Percentiles rank a stretch among this genome's conserved stretches.
These are phyloP conservation scores for Wallacemonas sp. DNA, from an alignment of 208 protist genomes.

Conservation along the genomic window DNA sequence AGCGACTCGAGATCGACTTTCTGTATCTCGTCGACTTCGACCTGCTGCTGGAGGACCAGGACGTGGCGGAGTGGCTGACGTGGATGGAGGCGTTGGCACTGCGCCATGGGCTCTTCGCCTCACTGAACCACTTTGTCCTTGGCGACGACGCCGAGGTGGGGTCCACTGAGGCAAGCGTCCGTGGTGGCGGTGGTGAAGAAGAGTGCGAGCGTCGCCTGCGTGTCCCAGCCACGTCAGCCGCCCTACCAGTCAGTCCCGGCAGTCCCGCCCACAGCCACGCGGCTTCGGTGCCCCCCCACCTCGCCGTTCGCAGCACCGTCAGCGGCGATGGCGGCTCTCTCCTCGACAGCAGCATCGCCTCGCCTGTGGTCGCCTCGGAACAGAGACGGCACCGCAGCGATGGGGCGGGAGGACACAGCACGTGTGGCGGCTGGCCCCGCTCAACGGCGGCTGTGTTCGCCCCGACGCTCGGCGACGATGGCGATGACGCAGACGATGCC, in stretches of 20 bases:
- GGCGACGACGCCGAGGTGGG: no score
- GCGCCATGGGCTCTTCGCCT: constrained; percentile 46
- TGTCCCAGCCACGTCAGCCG: not conserved
- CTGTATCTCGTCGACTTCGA: constrained; percentile 86
- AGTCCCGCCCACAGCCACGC: not conserved
- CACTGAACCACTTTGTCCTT: constrained; percentile 58
- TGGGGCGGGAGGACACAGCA: no score
- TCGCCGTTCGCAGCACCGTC: not conserved
- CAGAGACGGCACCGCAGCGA: not conserved
- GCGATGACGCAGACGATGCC: no score
- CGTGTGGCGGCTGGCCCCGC: no score
- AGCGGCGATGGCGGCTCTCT: constrained; percentile 2
- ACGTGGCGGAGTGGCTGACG: constrained; percentile 68
- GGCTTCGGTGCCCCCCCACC: not conserved
- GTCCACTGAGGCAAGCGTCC: not conserved
- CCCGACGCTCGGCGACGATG: no score
- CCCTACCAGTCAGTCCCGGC: not conserved
- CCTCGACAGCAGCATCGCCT: constrained; percentile 3
- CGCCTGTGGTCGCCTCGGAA: not conserved
- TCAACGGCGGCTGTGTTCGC: no score
- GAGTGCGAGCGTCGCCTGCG: not conserved
- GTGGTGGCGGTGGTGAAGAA: not conserved
- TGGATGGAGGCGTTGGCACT: constrained; percentile 80
- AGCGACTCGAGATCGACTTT: constrained; percentile 78
- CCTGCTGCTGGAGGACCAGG: constrained; percentile 67